These are phyloP conservation scores for Tolypocladium inflatum DNA, from an alignment of 2,329 filamentous ascomycete genomes.

Conservation along the genomic window DNA sequence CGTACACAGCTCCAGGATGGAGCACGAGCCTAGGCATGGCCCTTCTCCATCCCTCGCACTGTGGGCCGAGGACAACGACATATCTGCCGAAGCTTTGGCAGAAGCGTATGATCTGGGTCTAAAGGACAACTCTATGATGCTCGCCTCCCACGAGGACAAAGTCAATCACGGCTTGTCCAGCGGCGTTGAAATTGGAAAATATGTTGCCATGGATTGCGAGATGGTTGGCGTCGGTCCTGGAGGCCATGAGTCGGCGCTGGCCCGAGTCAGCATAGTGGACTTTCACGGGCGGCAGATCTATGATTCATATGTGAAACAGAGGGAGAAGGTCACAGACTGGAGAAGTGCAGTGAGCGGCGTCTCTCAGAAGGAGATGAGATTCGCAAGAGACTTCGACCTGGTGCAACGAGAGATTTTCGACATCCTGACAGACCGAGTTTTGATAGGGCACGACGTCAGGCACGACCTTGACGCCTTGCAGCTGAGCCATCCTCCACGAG, in stretches of 20 bases:
- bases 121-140: conserved; percentile 36
- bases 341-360: conserved; percentile 81
- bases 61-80: conserved; percentile 52
- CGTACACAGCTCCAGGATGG: conserved; percentile 39
- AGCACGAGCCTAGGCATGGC: conserved; percentile 25
- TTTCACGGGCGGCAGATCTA: conserved; percentile 90
- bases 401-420: conserved; percentile 65
- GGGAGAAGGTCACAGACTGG: conserved; percentile 78
- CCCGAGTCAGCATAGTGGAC: conserved; percentile 83
- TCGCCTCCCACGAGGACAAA: conserved; percentile 36
- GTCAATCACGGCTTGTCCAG: conserved; percentile 55
- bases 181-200: conserved; percentile 70
- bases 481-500: conserved; percentile 66
- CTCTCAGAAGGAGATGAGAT: conserved; percentile 59
- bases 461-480: conserved; percentile 71
- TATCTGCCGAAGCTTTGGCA: conserved; percentile 49
- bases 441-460: conserved; percentile 77
- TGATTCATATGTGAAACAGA: conserved; percentile 80
- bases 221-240: conserved; percentile 85
- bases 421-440: conserved; percentile 59
- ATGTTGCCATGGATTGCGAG: conserved; percentile 89
- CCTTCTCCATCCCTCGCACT: conserved; percentile 46
- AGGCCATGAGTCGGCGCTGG: conserved; percentile 64
- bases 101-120: conserved; percentile 51
- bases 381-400: conserved; percentile 61